These are phyloP conservation scores for Phytopythium cucurbitacearum DNA, from an alignment of 352 stramenopile genomes.

Conservation along the genomic window DNA sequence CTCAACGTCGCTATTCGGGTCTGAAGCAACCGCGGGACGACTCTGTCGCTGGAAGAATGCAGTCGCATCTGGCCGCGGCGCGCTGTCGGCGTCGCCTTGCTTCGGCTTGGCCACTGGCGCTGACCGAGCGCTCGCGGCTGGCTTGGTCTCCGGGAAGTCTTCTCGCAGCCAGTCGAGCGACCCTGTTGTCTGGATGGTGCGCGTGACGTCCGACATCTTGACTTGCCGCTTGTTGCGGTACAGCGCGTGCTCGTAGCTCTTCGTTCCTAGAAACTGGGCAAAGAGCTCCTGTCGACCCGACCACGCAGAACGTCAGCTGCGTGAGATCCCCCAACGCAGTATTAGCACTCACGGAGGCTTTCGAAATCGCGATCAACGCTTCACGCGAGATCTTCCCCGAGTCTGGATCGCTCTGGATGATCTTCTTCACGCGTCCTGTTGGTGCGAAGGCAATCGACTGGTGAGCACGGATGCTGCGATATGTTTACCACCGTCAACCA, in stretches of 20 bases:
- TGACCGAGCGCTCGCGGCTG: conserved; percentile 4
- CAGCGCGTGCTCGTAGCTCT: conserved; percentile 83
- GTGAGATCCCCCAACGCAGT: neutral
- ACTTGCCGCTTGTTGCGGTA: conserved; percentile 84
- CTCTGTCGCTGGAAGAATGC: conserved; percentile 37
- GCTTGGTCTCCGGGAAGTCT: conserved; percentile 72
- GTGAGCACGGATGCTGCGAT: too few relatives aligned
- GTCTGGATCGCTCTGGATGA: conserved; percentile 92
- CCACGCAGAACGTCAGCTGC: conserved; percentile 2
- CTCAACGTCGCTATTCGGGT: too few relatives aligned
- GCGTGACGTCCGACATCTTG: conserved; percentile 68
- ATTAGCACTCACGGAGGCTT: conserved; percentile 68
- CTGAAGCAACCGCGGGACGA: neutral
- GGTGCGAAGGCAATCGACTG: conserved; percentile 5
- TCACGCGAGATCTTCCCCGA: conserved; percentile 91
- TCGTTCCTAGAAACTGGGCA: conserved; percentile 84
- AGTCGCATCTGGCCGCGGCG: conserved; percentile 20
- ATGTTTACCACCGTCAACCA: neutral
- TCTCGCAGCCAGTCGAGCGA: conserved; percentile 84
- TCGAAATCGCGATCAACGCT: conserved; percentile 88
- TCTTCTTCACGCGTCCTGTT: conserved; percentile 88
- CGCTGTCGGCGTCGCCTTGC: conserved; percentile 18
- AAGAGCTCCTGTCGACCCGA: conserved; percentile 76
- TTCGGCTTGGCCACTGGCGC: conserved; percentile 16
- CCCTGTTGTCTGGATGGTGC: conserved; percentile 68